Evolutionary conservation across 345 rosid genomes (phyloP).

Genomic region (Gossypium raimondii): DNA sequence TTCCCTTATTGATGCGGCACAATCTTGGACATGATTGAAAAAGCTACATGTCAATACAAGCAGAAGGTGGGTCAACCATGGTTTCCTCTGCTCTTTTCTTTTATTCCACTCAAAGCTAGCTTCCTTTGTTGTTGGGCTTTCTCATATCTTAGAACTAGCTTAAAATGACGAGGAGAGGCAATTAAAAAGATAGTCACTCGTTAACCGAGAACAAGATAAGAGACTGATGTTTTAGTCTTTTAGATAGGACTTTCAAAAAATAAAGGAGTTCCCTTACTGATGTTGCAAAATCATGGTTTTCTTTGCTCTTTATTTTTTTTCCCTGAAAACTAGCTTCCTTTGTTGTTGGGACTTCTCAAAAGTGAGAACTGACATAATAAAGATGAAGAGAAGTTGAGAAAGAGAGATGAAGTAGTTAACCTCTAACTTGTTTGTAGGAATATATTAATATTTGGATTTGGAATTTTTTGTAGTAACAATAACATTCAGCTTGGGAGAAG

Average conservation of each 20-base stretch:
- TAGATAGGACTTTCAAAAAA: background rate
- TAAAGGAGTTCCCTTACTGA: background rate
- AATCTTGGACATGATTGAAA: background rate
- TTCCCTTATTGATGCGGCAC: background rate
- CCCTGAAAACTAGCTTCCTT: background rate
- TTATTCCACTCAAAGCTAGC: background rate
- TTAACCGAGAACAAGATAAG: background rate
- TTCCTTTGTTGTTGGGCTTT: background rate
- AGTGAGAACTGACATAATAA: background rate
- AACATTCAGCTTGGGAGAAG: background rate
- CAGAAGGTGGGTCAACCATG: background rate
- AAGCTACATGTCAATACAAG: background rate
- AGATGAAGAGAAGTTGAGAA: background rate
- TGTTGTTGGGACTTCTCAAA: background rate
- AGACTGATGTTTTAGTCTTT: background rate
- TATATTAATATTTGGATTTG: background rate
- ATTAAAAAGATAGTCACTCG: background rate
- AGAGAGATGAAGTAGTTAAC: background rate
- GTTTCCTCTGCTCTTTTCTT: background rate
- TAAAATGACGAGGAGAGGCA: background rate
- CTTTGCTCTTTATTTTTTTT: background rate
- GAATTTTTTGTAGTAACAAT: background rate
- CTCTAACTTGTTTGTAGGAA: background rate
- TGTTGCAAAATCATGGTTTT: background rate
- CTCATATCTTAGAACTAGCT: background rate